Evolutionary conservation across 1,139 yeast genomes (phyloP).

Genomic region (Geotrichum bryndzae): DNA sequence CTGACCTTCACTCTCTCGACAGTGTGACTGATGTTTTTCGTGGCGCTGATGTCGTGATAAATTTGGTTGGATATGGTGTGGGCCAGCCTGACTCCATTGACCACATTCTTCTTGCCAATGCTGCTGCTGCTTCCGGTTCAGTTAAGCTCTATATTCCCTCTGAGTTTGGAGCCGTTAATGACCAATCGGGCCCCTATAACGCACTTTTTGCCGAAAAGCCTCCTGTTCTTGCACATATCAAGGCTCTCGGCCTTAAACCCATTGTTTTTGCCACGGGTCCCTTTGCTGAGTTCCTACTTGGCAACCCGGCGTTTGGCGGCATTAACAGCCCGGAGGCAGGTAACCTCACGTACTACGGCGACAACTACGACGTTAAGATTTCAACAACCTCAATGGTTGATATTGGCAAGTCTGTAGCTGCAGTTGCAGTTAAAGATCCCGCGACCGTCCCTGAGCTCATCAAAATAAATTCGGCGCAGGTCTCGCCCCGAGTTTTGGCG

Average conservation of each 20-base stretch:
- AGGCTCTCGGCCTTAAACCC: slow-evolving; percentile 46
- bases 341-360: slow-evolving; percentile 3
- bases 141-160: slow-evolving; percentile 57
- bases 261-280: slow-evolving; percentile 44
- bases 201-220: slow-evolving; percentile 39
- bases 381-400: slow-evolving; percentile 4
- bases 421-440: background rate
- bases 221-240: slow-evolving; percentile 39
- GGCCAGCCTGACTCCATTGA: slow-evolving; percentile 22
- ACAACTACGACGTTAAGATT: slow-evolving; percentile 1
- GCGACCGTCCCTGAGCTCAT: slow-evolving; percentile 1
- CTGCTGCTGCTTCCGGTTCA: slow-evolving; percentile 37
- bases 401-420: slow-evolving; percentile 7
- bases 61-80: slow-evolving; percentile 36
- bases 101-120: slow-evolving; percentile 30
- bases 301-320: slow-evolving; percentile 36
- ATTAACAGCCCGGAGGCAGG: slow-evolving; percentile 20
- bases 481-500: background rate
- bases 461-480: background rate
- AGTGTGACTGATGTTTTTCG: slow-evolving; percentile 37
- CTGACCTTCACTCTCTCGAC: slow-evolving; percentile 27
- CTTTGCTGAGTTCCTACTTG: slow-evolving; percentile 38
- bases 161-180: slow-evolving; percentile 52
- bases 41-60: slow-evolving; percentile 50
- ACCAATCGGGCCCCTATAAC: slow-evolving; percentile 31